Conservation (phyloP, 139 green algal genomes). For the Micractinium sp. region DNA sequence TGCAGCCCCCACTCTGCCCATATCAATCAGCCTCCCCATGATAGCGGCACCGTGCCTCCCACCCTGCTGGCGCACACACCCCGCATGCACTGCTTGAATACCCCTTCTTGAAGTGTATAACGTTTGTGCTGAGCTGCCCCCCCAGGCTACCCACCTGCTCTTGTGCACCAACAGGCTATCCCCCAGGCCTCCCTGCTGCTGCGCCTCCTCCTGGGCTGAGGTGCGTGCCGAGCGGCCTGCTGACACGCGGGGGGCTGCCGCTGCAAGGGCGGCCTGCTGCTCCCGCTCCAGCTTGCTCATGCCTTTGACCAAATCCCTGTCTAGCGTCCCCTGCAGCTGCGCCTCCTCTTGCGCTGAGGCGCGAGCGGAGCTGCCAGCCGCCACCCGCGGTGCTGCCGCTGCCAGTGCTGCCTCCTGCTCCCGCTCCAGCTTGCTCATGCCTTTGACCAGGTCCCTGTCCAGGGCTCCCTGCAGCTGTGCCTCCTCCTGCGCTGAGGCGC, state of each 20-base stretch:
- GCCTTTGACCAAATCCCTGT: neutral
- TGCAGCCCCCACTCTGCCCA: neutral
- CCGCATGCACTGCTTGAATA: too few relatives aligned
- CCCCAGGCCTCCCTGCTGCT: neutral
- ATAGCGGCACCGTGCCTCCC: neutral
- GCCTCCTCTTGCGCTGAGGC: neutral
- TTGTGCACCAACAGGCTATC: neutral
- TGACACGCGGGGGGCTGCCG: neutral
- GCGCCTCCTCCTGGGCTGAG: neutral
- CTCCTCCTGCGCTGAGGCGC: neutral
- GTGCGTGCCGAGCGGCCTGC: neutral
- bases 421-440: constrained; percentile 15
- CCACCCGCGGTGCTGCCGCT: neutral
- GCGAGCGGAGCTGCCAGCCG: neutral
- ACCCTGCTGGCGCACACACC: neutral
- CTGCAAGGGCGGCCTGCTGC: neutral
- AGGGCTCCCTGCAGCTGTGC: too few relatives aligned
- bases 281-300: constrained; percentile 8
- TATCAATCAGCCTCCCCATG: neutral
- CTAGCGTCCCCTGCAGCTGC: neutral
- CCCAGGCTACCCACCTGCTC: neutral
- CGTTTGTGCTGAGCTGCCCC: too few relatives aligned
- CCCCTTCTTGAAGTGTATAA: too few relatives aligned
- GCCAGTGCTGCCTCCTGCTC: constrained; percentile 13
- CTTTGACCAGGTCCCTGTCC: neutral